Evolutionary conservation across 805 yeast genomes (phyloP), one percentile per base, ranked within the genome.

Genomic region (Starmerella sirachaensis): DNA sequence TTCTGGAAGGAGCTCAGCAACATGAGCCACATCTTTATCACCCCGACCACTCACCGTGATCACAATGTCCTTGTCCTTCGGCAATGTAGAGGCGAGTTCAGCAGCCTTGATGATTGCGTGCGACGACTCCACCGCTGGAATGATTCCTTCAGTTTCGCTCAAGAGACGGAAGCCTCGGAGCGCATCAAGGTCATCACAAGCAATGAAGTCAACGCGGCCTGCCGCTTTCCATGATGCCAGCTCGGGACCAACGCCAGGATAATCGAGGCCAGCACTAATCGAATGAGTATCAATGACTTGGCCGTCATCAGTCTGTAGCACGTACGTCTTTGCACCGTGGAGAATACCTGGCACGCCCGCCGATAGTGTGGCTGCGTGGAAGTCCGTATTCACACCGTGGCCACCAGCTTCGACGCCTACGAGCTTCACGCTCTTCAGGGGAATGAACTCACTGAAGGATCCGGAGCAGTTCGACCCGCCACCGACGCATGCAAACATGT

Each of bases 231-330:
- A 91, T 58, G 70, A 74, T 2, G 97, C 93, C 50, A 91, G 69
- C 63, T 91, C 97, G 22, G 99, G 99, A 31, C 99, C 99, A 32
- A 91, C 99, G 62, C 96, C 99, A 18, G 99, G 99, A 59, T 91
- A 91, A 62, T 91, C 99, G 54, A 91, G 70, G 50, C 99, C 99
- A 27, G 99, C 99, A 47, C 95, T 83, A 26, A 91, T 93, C 17
- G 97, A 88, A 60, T 91, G 97, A 9, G 99, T 91, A 57, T 91
- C 98, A 49, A 80, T 93, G 42, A 91, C 83, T 65, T 91, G 99
- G 37, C 99, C 99, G 58, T 91, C 97, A 13, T 58, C 53, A 53
- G 78, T 82, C 64, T 91, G 98, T 56, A 91, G 70, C 25, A 91
- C 93, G 52, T 78, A 91, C 4, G 98, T 88, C 61, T 71, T 81